Evolutionary conservation across 208 protist genomes (phyloP), one percentile per base, ranked within the genome.

Genomic region (Leishmania turanica): DNA sequence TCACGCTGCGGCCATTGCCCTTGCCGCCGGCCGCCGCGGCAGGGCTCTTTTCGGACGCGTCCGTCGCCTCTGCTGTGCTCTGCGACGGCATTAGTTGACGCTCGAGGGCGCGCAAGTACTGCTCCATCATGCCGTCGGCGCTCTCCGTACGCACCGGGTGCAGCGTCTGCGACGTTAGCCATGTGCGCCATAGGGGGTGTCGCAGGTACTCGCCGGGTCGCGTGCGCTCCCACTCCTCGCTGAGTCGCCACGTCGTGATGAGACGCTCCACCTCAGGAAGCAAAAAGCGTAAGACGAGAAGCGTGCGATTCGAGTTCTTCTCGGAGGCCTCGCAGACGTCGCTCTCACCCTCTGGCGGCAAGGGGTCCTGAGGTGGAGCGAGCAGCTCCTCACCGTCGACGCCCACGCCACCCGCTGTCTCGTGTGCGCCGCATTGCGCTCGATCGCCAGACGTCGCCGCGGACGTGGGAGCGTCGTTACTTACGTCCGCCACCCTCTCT

Each of bases 201-300:
- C 53, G 78, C 53, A 86, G 62, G 75, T 93, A 93, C n/a, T 71
- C 53, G 58, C 74, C 77, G 3, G 73, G 68, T 58, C 79, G 80
- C 11, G 62, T 40, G 7, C 58, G 66, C 81, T 91, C 90, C 75
- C 77, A 83, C 56, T 91, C 88, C 64, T 83, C 76, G 79, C 90
- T 93, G 19, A 82, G 82, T 21, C 88, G 64, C 90, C 90, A 93
- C 51, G 82, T 76, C 37, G 81, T 84, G 75, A 93, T 88, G 45
- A 93, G 81, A 8, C 86, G 80, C 56, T 83, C 81, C 74, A 93
- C 90, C 62, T 93, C 90, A 27, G 81, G 74, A 11, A 86, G 87
- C 13, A 78, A 73, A 76, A 91, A 91, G 54, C 88, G 80, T 13
- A 93, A 37, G 9, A 80, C 69, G 17, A 91, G 51, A 37, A 82